Conservation (phyloP, 805 yeast genomes). For the Starmerella tilneyi region DNA sequence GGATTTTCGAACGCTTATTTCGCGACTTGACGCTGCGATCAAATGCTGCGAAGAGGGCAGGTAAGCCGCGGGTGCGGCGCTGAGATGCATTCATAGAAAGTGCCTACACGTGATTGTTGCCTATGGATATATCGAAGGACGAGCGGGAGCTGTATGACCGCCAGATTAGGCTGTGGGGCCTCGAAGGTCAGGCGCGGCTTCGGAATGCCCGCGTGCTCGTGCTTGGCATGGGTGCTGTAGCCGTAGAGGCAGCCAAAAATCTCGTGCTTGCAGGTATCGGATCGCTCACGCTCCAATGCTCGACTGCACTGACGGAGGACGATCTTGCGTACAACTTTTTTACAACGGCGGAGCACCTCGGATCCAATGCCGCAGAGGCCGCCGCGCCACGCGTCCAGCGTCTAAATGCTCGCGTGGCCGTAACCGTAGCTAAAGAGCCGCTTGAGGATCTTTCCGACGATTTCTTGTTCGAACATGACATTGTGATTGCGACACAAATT, state of each 20-base stretch:
- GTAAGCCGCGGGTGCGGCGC: too few species aligned
- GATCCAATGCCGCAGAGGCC: conserved; percentile 35
- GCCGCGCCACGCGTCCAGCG: conserved; percentile 51
- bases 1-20: too few species aligned
- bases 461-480: conserved; percentile 49
- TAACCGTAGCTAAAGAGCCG: conserved; percentile 37
- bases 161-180: conserved; percentile 92
- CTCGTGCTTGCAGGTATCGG: conserved; percentile 68
- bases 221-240: conserved; percentile 64
- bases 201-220: conserved; percentile 61
- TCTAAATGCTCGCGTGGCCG: conserved; percentile 67
- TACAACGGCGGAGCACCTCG: conserved; percentile 38
- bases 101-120: background rate
- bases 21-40: too few species aligned
- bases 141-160: conserved; percentile 59
- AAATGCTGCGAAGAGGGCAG: too few species aligned
- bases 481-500: conserved; percentile 68
- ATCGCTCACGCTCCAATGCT: conserved; percentile 49
- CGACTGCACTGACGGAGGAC: conserved; percentile 31
- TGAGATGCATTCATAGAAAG: too few species aligned
- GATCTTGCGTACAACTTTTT: conserved; percentile 59
- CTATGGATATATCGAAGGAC: conserved; percentile 21
- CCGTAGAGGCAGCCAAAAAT: conserved; percentile 68
- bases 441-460: conserved; percentile 26
- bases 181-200: conserved; percentile 75